Evolutionary conservation across 2,329 filamentous ascomycete species (phyloP), one percentile per base, ranked within the genome.

Genomic region (Talaromyces sp.): DNA sequence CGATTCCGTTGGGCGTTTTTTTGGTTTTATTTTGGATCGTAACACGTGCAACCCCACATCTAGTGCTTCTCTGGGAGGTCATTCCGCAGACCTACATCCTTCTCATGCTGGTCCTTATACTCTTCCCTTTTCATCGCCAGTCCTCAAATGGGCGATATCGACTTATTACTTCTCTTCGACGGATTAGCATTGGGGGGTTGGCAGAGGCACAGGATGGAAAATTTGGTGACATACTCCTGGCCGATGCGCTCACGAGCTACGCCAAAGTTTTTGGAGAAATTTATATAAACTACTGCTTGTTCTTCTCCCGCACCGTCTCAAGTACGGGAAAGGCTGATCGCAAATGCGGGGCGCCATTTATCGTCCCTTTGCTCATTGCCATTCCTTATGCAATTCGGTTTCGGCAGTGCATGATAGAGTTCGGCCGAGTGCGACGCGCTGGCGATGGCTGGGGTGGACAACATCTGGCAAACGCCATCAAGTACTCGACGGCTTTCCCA

Each of bases 171-270:
- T 94, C 87, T 0, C 79, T 98, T 52, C 87, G 87, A 64, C 89
- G 95, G 61, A 87, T 98, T 64, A 86, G 86, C 68, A 79, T 97
- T 51, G 95, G 95, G 28, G 93, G 94, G 0, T 83, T 99, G 28
- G 94, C 95, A 14, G 89, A 94, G 75, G 82, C 90, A 0, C 86
- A 90, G 68, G 90, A 97, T 75, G 92, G 94, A 60, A 96, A 96
- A 72, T 98, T 98, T 70, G 94, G 92, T 61, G 95, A 99, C 73
- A 89, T 98, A 58, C 79, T 99, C 62, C 85, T 99, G 18, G 93
- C 95, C 36, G 95, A 99, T 83, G 94, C 92, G 60, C 79, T 98
- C 68, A 99, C 95, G 50, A 96, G 91, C 70, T 99, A 98, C 75
- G 89, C 94, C 64, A 96, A 96, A 75, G 90, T 97, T 33, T 82